These are phyloP conservation scores for Nitzschia palea DNA, from an alignment of 108 stramenopile species.

Conservation along the genomic window DNA sequence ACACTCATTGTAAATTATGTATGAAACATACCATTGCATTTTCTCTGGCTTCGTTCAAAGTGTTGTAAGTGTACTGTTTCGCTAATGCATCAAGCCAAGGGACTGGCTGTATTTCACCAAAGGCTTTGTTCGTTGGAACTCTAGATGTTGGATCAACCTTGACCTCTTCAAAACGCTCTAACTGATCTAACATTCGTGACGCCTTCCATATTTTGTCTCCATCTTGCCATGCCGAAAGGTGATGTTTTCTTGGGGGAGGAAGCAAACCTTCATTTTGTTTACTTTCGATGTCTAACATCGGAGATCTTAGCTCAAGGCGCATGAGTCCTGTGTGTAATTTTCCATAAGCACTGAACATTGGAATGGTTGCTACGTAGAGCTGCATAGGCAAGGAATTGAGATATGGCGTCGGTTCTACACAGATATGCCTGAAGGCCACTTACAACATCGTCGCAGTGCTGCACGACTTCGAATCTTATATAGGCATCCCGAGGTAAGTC, in stretches of 20 bases:
- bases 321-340: constrained; percentile 40
- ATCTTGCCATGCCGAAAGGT: constrained; percentile 25
- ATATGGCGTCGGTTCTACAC: not conserved
- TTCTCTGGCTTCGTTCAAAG: constrained; percentile 37
- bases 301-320: constrained; percentile 17
- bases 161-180: constrained; percentile 33
- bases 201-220: constrained; percentile 55
- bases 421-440: not conserved
- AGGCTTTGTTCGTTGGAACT: constrained; percentile 11
- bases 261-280: constrained; percentile 14
- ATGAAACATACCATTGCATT: constrained; percentile 25
- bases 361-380: constrained; percentile 35
- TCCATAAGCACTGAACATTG: constrained; percentile 46
- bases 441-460: constrained; percentile 33
- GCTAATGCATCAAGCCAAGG: constrained; percentile 79
- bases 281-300: not conserved
- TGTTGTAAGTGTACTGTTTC: constrained; percentile 54
- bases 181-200: constrained; percentile 38
- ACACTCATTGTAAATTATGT: not conserved
- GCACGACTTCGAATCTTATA: constrained; percentile 51
- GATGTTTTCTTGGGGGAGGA: constrained; percentile 8
- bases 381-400: not conserved
- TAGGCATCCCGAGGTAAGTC: constrained; percentile 80
- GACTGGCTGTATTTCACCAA: constrained; percentile 48
- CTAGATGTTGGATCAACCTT: constrained; percentile 15